Evolutionary conservation across 257 asterid genomes (phyloP).

Genomic region (Solanum lycopersicoides): DNA sequence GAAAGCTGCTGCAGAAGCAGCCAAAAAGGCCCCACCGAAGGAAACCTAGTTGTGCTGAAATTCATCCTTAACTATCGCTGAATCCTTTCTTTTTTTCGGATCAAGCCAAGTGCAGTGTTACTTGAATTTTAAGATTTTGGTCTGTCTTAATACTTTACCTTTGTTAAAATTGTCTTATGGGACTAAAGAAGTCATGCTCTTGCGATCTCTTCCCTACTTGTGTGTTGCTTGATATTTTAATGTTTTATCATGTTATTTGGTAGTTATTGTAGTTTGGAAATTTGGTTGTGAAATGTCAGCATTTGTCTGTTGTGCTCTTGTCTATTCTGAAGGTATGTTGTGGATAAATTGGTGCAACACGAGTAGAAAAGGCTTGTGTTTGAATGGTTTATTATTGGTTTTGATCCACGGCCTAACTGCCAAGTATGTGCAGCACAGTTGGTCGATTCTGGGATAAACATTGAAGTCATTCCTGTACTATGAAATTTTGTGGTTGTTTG

Average conservation of each 20-base stretch:
- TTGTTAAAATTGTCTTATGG: not conserved
- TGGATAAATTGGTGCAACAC: not conserved
- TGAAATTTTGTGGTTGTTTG: not conserved
- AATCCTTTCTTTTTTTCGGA: not conserved
- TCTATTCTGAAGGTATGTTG: not conserved
- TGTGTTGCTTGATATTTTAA: not conserved
- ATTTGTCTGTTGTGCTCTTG: not conserved
- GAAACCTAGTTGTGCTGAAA: conserved; percentile 26
- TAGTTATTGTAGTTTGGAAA: not conserved
- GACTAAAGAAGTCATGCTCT: not conserved
- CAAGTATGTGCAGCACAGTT: not conserved
- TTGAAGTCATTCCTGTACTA: not conserved
- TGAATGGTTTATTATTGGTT: not conserved
- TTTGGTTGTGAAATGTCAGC: not conserved
- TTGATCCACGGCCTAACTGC: not conserved
- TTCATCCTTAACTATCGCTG: not conserved
- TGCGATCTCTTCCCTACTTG: not conserved
- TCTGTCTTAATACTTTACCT: not conserved
- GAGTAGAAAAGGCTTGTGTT: not conserved
- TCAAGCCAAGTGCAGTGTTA: conserved; percentile 5
- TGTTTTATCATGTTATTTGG: not conserved
- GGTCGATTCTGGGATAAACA: not conserved
- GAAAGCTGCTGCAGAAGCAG: conserved; percentile 98
- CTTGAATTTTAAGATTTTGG: not conserved
- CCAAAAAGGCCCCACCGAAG: conserved; percentile 69